Percentiles rank a stretch among this genome's conserved stretches.
Conservation (phyloP, 441 rosid species). For the Pelargonium australe region DNA sequence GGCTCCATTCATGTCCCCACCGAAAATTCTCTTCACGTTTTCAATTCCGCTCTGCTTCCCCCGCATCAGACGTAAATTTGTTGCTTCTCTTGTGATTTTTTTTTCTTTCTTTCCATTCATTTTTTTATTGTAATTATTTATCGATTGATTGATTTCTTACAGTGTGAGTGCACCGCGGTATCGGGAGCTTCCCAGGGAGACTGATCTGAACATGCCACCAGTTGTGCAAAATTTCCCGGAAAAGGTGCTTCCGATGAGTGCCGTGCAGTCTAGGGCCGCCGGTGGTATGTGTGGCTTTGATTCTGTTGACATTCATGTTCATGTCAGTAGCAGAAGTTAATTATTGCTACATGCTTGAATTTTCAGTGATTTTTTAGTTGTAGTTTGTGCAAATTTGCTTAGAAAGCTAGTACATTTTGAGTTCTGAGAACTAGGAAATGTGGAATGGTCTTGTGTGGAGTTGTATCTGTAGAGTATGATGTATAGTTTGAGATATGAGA, state of each 20-base stretch:
- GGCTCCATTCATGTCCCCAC: slow-evolving; percentile 87
- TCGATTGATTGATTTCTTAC: slow-evolving; percentile 7
- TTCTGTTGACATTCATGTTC: background rate
- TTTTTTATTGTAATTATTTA: background rate
- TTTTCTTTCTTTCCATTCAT: background rate
- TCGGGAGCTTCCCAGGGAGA: slow-evolving; percentile 67
- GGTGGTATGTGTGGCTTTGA: slow-evolving; percentile 40
- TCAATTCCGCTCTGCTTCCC: slow-evolving; percentile 66
- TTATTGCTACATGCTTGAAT: background rate
- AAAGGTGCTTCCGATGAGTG: slow-evolving; percentile 56
- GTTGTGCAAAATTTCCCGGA: slow-evolving; percentile 49
- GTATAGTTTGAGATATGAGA: background rate
- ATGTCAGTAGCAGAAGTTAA: background rate
- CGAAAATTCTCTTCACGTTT: slow-evolving; percentile 56
- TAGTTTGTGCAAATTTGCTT: background rate
- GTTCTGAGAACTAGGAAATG: background rate
- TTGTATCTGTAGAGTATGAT: background rate
- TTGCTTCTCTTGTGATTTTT: background rate
- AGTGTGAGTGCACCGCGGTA: slow-evolving; percentile 74
- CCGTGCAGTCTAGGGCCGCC: slow-evolving; percentile 44
- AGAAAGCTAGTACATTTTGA: background rate
- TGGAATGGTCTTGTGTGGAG: background rate
- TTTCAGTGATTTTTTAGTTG: background rate
- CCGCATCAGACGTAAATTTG: slow-evolving; percentile 48
- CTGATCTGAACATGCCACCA: slow-evolving; percentile 77